phyloP scores from a whole-genome alignment of 1,284 basidiomycete genomes.

The Tranzscheliella williamsii region DNA sequence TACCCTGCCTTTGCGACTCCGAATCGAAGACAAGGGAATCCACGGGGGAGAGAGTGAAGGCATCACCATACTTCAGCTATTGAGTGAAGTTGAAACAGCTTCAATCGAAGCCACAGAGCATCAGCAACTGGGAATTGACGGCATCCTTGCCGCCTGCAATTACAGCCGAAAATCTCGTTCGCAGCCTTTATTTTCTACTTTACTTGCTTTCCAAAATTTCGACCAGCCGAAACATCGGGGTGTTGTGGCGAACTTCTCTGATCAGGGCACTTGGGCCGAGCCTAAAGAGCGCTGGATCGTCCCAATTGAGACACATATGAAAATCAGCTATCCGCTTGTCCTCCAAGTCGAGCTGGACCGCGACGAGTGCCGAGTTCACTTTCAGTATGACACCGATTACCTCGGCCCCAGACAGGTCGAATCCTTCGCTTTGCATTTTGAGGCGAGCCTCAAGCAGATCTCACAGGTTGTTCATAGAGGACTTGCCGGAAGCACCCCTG shows the following conservation, averaged over 20 bases:
- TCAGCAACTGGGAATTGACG: slow-evolving; percentile 1
- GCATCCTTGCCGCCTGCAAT: neutral
- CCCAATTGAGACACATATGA: neutral
- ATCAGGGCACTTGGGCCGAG: too few relatives aligned
- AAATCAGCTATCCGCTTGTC: slow-evolving; percentile 1
- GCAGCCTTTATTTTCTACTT: neutral
- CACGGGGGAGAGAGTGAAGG: neutral
- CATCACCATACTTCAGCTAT: neutral
- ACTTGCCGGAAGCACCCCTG: neutral
- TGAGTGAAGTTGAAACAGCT: neutral
- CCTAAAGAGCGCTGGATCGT: too few relatives aligned
- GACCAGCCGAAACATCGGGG: neutral
- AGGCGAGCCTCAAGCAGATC: neutral
- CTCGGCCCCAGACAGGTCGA: neutral
- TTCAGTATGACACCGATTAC: slow-evolving; percentile 1
- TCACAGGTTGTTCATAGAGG: neutral
- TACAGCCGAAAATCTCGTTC: too few relatives aligned
- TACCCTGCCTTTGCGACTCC: neutral
- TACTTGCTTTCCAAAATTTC: slow-evolving; percentile 4
- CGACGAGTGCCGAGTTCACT: neutral
- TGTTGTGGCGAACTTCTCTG: neutral
- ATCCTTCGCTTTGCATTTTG: neutral
- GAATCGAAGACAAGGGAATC: neutral
- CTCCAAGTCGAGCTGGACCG: neutral
- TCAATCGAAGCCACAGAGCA: neutral